These are phyloP conservation scores for Vanderwaltozyma yarrowii DNA, from an alignment of 805 yeast genomes.

Conservation along the genomic window DNA sequence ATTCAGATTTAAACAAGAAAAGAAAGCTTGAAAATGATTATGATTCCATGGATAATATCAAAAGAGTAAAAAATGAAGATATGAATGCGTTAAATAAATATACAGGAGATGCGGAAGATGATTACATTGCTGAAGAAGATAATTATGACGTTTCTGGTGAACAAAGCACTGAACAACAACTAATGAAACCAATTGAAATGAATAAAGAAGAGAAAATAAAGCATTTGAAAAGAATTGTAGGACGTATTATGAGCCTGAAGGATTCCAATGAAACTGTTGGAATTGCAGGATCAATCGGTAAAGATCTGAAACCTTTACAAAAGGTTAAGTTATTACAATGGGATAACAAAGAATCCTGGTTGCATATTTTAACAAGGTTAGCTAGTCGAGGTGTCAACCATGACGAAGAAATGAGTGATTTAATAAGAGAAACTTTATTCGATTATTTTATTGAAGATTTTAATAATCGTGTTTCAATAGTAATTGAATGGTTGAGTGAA, in stretches of 20 bases:
- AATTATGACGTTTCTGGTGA: constrained; percentile 20
- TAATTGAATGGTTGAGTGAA: constrained; percentile 89
- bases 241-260: constrained; percentile 6
- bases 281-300: constrained; percentile 2
- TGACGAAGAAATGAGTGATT: constrained; percentile 39
- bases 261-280: constrained; percentile 14
- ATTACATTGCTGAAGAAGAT: constrained; percentile 25
- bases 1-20: constrained; percentile 5
- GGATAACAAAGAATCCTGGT: constrained; percentile 65
- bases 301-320: constrained; percentile 18
- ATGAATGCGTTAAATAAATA: constrained; percentile 12
- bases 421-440: constrained; percentile 61
- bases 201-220: constrained; percentile 45
- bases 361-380: constrained; percentile 59
- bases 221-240: constrained; percentile 32
- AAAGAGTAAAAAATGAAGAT: constrained; percentile 3
- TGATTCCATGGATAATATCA: constrained; percentile 4
- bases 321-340: constrained; percentile 36
- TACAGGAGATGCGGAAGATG: constrained; percentile 25
- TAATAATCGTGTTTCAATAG: constrained; percentile 57
- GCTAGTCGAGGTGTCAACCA: constrained; percentile 68
- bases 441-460: constrained; percentile 66
- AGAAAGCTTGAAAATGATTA: constrained; percentile 17
- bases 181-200: constrained; percentile 37
- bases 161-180: constrained; percentile 5